Evolutionary conservation across 2,329 filamentous ascomycete species (phyloP), one percentile per base, ranked within the genome.

Genomic region (Trichophyton schoenleinii): DNA sequence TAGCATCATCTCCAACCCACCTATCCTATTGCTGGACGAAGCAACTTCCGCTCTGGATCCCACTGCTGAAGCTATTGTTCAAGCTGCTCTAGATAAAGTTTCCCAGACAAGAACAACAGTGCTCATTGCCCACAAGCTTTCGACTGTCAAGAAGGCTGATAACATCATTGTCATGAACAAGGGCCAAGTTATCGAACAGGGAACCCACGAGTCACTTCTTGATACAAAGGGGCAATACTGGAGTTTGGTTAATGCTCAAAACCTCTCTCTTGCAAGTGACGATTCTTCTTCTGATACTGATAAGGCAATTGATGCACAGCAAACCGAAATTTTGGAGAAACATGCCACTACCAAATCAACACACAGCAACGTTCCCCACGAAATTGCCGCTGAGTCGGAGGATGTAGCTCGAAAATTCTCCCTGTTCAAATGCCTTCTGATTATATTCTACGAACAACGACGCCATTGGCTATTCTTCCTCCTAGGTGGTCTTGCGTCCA

Each of bases 101-200:
- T 95, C 89, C 1, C 79, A 84, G 64, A 89, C 89, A 11, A 82
- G 89, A 49, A 95, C 90, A 0, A 95, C 90, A 3, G 91, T 95
- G 66, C 86, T 88, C 5, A 95, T 96, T 70, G 91, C 90, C 34
- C 90, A 96, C 75, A 84, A 89, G 67, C 80, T 96, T 6, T 91
- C 88, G 0, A 96, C 90, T 6, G 91, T 96, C 75, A 87, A 83
- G 73, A 85, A 90, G 65, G 90, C 90, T 0, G 87, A 95, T 71
- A 94, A 94, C 67, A 95, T 95, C 66, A 86, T 95, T 3, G 91
- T 95, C 62, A 91, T 96, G 88, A 79, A 82, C 1, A 75, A 84
- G 62, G 91, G 91, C 4, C 76, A 80, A n/a, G 91, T 96, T 61
- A 79, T 95, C 13, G 91, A 96, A 72, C 89, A 95, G 73, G 91